These are phyloP conservation scores for Primulina eburnea DNA, from an alignment of 257 asterid genomes.

Conservation along the genomic window DNA sequence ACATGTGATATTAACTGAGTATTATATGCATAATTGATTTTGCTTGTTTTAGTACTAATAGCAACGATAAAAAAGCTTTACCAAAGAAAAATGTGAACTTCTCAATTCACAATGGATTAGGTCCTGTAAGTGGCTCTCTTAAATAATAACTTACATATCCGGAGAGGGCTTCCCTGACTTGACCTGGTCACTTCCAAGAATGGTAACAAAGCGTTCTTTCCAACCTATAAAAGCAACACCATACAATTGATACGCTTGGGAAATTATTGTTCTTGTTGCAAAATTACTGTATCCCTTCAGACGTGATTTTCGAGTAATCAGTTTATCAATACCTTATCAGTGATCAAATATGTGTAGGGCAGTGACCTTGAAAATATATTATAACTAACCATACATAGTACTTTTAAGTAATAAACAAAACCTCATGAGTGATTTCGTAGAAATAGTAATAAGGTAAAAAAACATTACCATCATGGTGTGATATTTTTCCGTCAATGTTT, in stretches of 20 bases:
- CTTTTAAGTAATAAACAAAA: constrained; percentile 10
- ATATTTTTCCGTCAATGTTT: constrained; percentile 58
- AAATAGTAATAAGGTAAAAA: constrained; percentile 4
- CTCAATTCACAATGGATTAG: neutral
- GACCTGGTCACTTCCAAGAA: constrained; percentile 88
- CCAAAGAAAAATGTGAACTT: neutral
- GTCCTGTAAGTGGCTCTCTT: neutral
- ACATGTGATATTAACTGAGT: neutral
- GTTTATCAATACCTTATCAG: neutral
- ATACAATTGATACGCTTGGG: neutral
- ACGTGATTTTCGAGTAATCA: neutral
- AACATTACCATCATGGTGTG: constrained; percentile 56
- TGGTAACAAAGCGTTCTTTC: constrained; percentile 64
- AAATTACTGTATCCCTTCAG: neutral
- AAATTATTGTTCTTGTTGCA: neutral
- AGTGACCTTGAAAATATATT: constrained; percentile 16
- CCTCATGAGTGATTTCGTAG: constrained; percentile 1
- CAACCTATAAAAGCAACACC: constrained; percentile 48
- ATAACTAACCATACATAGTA: neutral
- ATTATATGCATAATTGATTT: neutral
- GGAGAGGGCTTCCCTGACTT: constrained; percentile 90
- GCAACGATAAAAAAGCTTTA: neutral
- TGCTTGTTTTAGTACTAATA: neutral
- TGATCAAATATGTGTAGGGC: constrained; percentile 3
- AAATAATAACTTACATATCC: constrained; percentile 58